Conservation (phyloP, 345 rosid genomes). For the Erucastrum elatum region DNA sequence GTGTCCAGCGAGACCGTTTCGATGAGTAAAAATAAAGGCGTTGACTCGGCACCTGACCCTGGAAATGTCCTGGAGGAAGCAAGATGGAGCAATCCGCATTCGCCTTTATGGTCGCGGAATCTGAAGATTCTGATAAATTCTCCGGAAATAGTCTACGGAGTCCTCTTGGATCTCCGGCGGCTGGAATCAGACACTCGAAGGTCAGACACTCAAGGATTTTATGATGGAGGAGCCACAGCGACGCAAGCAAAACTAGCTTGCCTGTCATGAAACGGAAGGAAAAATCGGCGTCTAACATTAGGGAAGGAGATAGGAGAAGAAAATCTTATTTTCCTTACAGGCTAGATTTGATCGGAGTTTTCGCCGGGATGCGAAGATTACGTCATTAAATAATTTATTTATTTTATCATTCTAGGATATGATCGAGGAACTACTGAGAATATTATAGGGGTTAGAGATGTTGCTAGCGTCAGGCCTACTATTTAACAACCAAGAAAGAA, state of each 20-base stretch:
- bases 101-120: conserved; percentile 63
- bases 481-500: conserved; percentile 75
- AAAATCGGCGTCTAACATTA: background rate
- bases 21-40: background rate
- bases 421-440: conserved; percentile 78
- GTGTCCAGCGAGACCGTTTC: background rate
- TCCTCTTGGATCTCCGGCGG: conserved; percentile 12
- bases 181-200: conserved; percentile 12
- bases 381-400: background rate
- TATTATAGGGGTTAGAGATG: conserved; percentile 69
- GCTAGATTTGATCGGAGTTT: conserved; percentile 40
- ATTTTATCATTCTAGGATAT: background rate
- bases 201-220: conserved; percentile 14
- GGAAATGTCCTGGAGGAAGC: conserved; percentile 27
- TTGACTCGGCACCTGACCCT: background rate
- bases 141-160: conserved; percentile 34
- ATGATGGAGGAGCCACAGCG: conserved; percentile 27
- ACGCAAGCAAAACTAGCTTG: conserved; percentile 1
- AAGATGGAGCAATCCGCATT: conserved; percentile 36
- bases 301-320: conserved; percentile 16
- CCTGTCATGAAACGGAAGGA: background rate
- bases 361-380: conserved; percentile 27
- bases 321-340: conserved; percentile 33
- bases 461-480: conserved; percentile 72
- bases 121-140: conserved; percentile 41